Evolutionary conservation across 805 yeast species (phyloP).

Genomic region (Scheffersomyces stipitis): DNA sequence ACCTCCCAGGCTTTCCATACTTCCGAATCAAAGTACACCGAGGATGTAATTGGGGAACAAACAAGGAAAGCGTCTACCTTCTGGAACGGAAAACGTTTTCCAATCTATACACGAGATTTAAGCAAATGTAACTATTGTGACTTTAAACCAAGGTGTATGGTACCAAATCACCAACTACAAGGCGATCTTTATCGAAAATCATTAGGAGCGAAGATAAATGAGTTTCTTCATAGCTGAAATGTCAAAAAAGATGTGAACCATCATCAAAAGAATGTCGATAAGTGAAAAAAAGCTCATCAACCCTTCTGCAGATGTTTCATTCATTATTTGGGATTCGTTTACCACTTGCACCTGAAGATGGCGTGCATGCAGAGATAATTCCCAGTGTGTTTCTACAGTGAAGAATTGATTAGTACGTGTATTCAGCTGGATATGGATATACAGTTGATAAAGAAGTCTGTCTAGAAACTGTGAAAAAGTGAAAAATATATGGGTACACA

Average conservation of each 20-base stretch:
- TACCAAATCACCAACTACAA: constrained; percentile 5
- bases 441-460: not conserved
- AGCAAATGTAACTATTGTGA: constrained; percentile 56
- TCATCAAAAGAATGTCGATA: constrained; percentile 13
- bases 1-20: constrained; percentile 39
- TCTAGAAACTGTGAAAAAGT: not conserved
- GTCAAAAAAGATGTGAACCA: constrained; percentile 7
- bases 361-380: constrained; percentile 48
- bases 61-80: constrained; percentile 40
- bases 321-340: constrained; percentile 55
- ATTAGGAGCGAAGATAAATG: not conserved
- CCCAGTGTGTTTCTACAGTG: not conserved
- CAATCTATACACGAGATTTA: constrained; percentile 41
- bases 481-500: too few relatives aligned
- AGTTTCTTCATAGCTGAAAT: not conserved
- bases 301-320: constrained; percentile 13
- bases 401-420: too few relatives aligned
- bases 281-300: constrained; percentile 6
- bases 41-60: constrained; percentile 22
- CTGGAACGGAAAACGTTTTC: constrained; percentile 61
- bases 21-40: constrained; percentile 38
- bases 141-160: constrained; percentile 31
- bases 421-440: not conserved
- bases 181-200: not conserved
- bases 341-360: constrained; percentile 43